phyloP scores from a whole-genome alignment of 768 basidiomycete genomes.

The Calocera cornea region DNA sequence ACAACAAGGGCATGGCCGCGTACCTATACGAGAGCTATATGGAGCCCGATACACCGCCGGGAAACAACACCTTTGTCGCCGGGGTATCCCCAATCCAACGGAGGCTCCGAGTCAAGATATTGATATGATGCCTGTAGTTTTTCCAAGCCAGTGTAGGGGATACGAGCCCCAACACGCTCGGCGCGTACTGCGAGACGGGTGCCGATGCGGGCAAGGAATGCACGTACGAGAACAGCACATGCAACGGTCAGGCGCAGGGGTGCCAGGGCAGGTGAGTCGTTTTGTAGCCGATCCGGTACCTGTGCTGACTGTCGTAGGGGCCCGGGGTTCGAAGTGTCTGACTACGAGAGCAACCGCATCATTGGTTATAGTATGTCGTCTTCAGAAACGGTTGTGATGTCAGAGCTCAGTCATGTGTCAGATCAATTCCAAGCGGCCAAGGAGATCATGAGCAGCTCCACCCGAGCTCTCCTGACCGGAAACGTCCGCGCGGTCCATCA shows the following conservation, averaged over 20 bases:
- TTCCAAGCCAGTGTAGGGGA: background rate
- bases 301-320: constrained; percentile 30
- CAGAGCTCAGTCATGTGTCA: background rate
- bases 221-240: constrained; percentile 59
- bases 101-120: constrained; percentile 46
- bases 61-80: constrained; percentile 58
- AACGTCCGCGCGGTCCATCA: constrained; percentile 56
- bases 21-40: constrained; percentile 58
- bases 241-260: constrained; percentile 50
- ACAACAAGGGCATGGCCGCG: constrained; percentile 81
- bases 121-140: background rate
- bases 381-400: background rate
- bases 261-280: constrained; percentile 52
- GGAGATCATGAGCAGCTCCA: constrained; percentile 41
- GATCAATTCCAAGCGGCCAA: constrained; percentile 56
- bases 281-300: background rate
- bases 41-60: constrained; percentile 53
- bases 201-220: constrained; percentile 52
- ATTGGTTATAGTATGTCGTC: constrained; percentile 38
- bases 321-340: constrained; percentile 59
- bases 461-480: constrained; percentile 39
- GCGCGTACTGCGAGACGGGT: constrained; percentile 63
- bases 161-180: constrained; percentile 59
- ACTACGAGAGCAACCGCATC: constrained; percentile 61
- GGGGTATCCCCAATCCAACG: constrained; percentile 28